phyloP scores from a whole-genome alignment of 1,139 yeast genomes.

The Debaryomyces fabryi region DNA sequence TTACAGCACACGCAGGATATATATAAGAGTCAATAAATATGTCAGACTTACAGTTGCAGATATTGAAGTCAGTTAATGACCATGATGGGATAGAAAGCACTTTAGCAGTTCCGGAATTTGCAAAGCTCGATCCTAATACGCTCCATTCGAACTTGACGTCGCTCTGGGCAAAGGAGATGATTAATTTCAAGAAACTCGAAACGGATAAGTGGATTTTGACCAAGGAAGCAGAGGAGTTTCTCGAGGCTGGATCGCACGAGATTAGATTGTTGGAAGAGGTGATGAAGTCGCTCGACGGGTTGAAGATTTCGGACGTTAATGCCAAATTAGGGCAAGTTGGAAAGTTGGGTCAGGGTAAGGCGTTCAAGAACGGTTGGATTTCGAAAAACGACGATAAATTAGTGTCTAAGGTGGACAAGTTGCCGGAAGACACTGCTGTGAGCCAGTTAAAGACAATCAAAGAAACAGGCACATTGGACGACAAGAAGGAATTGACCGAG shows the following conservation, averaged over 20 bases:
- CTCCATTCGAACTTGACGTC: slow-evolving; percentile 80
- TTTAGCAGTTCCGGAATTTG: slow-evolving; percentile 52
- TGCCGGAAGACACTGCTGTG: slow-evolving; percentile 71
- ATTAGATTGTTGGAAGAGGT: slow-evolving; percentile 78
- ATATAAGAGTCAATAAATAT: slow-evolving; percentile 22
- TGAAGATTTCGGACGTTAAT: slow-evolving; percentile 81
- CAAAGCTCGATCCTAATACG: slow-evolving; percentile 39
- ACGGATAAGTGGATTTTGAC: slow-evolving; percentile 77
- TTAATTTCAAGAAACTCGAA: slow-evolving; percentile 73
- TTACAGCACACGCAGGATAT: neutral
- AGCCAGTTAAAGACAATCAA: slow-evolving; percentile 62
- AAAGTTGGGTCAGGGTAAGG: slow-evolving; percentile 93
- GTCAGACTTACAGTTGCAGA: slow-evolving; percentile 59
- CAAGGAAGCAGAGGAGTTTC: slow-evolving; percentile 79
- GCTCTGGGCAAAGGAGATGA: slow-evolving; percentile 81
- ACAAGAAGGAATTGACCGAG: slow-evolving; percentile 73
- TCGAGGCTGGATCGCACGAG: slow-evolving; percentile 86
- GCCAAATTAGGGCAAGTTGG: slow-evolving; percentile 80
- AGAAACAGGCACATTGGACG: slow-evolving; percentile 56
- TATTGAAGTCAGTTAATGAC: slow-evolving; percentile 64
- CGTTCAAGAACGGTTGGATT: slow-evolving; percentile 98
- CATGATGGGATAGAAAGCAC: slow-evolving; percentile 68
- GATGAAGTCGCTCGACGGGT: slow-evolving; percentile 70
- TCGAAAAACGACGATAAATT: slow-evolving; percentile 82
- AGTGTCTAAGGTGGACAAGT: slow-evolving; percentile 53